Evolutionary conservation across 2,329 filamentous ascomycete species (phyloP).

Genomic region (Beauveria bassiana): DNA sequence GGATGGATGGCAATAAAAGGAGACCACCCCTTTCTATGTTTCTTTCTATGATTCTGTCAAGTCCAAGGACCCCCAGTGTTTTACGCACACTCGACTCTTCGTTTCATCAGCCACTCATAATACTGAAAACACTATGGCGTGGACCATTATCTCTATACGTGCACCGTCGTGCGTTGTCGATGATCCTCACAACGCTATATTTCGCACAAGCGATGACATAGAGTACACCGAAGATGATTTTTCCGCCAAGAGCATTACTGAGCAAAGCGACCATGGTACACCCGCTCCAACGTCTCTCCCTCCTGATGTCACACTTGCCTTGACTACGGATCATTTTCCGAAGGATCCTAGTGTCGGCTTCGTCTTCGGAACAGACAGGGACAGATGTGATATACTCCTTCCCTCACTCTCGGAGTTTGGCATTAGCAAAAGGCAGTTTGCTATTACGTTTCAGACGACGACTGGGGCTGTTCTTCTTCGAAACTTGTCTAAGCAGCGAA

Average conservation of each 20-base stretch:
- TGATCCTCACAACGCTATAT: background rate
- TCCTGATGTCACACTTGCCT: background rate
- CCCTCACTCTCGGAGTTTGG: background rate
- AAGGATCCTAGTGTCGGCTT: background rate
- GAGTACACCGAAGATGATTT: background rate
- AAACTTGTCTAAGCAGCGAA: background rate
- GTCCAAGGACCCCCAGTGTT: too few relatives aligned
- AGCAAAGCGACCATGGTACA: background rate
- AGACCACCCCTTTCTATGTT: background rate
- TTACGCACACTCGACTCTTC: too few relatives aligned
- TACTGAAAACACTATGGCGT: background rate
- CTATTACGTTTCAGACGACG: background rate
- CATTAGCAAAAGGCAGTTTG: background rate
- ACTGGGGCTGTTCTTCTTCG: background rate
- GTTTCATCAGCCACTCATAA: background rate
- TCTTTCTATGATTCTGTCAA: background rate
- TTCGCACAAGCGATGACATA: background rate
- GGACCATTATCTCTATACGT: background rate
- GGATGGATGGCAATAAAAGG: too few relatives aligned
- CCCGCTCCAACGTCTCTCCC: background rate
- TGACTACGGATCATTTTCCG: background rate
- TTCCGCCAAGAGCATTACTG: background rate
- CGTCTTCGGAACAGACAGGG: background rate
- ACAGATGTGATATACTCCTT: background rate
- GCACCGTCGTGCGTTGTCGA: background rate